Evolutionary conservation across 2,329 filamentous ascomycete genomes (phyloP).

Genomic region (Xylariaceae sp.): DNA sequence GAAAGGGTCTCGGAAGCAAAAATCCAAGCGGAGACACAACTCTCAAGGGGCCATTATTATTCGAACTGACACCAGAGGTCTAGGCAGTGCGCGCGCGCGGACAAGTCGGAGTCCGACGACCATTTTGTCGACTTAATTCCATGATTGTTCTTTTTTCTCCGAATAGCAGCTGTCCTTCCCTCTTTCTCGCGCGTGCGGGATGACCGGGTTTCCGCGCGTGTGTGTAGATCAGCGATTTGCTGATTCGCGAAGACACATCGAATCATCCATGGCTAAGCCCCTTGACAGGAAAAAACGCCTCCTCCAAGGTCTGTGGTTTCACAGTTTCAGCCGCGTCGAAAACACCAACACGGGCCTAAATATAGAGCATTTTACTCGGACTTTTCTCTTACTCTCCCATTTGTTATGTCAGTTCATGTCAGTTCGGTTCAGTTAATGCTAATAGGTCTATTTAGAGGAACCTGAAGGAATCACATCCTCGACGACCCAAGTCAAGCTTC

Average conservation of each 20-base stretch:
- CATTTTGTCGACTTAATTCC: no score
- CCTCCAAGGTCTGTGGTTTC: neutral
- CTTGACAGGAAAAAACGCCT: neutral
- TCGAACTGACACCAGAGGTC: no score
- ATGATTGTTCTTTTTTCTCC: no score
- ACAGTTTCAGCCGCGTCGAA: neutral
- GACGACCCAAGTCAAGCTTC: neutral
- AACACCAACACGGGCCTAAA: neutral
- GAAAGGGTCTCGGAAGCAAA: neutral
- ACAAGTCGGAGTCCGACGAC: no score
- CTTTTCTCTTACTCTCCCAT: neutral
- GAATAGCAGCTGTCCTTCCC: no score
- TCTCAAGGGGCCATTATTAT: no score
- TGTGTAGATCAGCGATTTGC: neutral
- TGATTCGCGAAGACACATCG: neutral
- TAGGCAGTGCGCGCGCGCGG: no score
- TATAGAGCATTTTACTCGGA: neutral
- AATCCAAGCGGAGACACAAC: no score
- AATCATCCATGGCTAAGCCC: neutral
- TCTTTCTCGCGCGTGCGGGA: neutral
- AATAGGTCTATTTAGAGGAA: neutral
- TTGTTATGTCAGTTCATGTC: no score
- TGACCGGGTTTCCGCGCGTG: neutral
- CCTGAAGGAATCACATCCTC: neutral
- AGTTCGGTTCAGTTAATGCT: no score